Evolutionary conservation across 2,329 filamentous ascomycete genomes (phyloP).

Genomic region (Juglanconis oblonga): DNA sequence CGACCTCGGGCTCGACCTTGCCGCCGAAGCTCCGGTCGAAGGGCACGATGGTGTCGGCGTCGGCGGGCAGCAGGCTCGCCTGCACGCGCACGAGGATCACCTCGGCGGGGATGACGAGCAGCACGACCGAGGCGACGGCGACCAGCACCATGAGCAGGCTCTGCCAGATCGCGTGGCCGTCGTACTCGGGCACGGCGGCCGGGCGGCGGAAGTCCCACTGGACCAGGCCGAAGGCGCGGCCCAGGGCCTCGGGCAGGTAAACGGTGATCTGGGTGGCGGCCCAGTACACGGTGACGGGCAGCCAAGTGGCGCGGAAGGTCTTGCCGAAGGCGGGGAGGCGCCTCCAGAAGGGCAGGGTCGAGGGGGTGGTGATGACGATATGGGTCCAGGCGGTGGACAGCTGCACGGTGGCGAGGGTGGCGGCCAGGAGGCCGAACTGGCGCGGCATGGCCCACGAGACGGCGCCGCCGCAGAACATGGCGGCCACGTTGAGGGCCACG

Average conservation of each 20-base stretch:
- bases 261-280: constrained; percentile 50
- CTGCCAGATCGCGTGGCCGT: constrained; percentile 44
- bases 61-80: constrained; percentile 78
- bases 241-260: constrained; percentile 46
- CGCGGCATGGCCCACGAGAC: constrained; percentile 37
- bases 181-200: constrained; percentile 33
- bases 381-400: constrained; percentile 80
- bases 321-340: constrained; percentile 65
- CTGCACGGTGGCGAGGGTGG: constrained; percentile 62
- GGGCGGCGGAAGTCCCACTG: constrained; percentile 35
- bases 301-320: constrained; percentile 65
- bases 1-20: constrained; percentile 68
- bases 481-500: constrained; percentile 36
- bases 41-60: constrained; percentile 79
- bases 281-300: constrained; percentile 64
- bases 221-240: constrained; percentile 45
- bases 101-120: constrained; percentile 71
- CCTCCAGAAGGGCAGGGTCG: constrained; percentile 60
- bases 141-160: constrained; percentile 41
- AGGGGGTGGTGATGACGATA: constrained; percentile 73
- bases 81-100: constrained; percentile 80
- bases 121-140: constrained; percentile 49
- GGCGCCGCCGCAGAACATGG: constrained; percentile 36
- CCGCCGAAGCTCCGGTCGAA: constrained; percentile 87
- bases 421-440: constrained; percentile 52